Conservation (phyloP, 2,329 filamentous ascomycete genomes). For the Beauveria scarabaeidicola region DNA sequence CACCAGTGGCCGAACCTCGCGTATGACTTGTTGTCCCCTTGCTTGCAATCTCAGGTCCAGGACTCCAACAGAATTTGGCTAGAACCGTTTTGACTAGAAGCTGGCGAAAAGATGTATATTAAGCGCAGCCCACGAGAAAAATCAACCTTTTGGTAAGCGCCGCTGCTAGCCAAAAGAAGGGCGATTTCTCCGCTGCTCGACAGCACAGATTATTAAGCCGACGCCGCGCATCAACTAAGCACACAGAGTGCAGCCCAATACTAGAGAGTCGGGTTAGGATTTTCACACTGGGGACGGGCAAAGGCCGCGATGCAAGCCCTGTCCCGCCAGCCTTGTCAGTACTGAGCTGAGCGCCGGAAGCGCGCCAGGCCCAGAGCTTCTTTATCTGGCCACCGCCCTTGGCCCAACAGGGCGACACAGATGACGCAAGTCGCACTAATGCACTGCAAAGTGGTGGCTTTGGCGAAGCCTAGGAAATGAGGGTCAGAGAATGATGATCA, state of each 20-base stretch:
- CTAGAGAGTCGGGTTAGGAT: not conserved
- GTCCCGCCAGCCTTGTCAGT: not conserved
- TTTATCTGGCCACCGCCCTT: not conserved
- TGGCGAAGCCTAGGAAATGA: not conserved
- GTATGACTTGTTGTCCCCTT: not conserved
- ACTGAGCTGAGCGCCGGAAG: not conserved
- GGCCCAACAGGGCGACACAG: not conserved
- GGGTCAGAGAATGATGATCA: not conserved
- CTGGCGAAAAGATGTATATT: not conserved
- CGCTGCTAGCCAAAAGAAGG: not conserved
- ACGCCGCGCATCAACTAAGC: not conserved
- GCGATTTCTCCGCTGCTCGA: not conserved
- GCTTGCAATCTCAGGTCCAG: not conserved
- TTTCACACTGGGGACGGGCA: too few relatives aligned
- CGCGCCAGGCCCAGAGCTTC: not conserved
- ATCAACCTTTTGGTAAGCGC: not conserved
- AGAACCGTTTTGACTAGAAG: not conserved
- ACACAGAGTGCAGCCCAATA: not conserved
- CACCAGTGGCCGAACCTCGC: not conserved
- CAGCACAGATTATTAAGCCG: not conserved
- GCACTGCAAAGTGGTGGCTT: not conserved
- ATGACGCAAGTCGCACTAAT: not conserved
- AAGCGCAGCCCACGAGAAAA: not conserved
- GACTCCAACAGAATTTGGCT: too few relatives aligned
- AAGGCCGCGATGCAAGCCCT: not conserved